Base-by-base conservation (phyloP, 1,284 basidiomycete species). In the Sporisorium sorghi region DNA sequence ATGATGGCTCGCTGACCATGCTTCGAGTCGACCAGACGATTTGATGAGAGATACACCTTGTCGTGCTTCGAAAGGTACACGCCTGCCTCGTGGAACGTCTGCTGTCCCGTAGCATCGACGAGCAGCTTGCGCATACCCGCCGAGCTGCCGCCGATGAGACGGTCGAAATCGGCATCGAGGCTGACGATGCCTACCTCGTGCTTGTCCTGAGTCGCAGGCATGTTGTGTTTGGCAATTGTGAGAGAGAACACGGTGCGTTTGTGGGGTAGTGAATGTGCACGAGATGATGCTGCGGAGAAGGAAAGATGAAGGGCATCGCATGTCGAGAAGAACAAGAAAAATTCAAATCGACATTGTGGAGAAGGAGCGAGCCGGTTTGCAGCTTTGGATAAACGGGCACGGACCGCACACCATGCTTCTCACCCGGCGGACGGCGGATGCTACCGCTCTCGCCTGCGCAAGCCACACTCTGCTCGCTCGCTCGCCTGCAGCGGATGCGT, bases 1-100 rank as follows among this genome's bases (percentile, higher is more conserved):
- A 73, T 54, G 49, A 60, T 28, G 10, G 60, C 59, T 15, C 55
- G 56, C 37, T 73, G 70, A 12, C 60, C 64, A 14, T 53, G 44
- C 28, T 64, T 40, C 14, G 60, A 15, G 46, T 66, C 48, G 0
- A 46, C 21, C 14, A 73, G 55, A 19, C 71, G 65, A 26, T 73
- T 77, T 10, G 71, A 67, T 3, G 75, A 67, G 44, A 76, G 50
- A 12, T 58, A 65, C 46, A 76, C 69, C 57, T 58, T 67, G 70
- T 61, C 43, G 47, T 64, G 58, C 49, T 64, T 64, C 28, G 64
- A 26, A 3, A 76, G 58, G 30, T 64, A 68, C 54, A 76, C 54
- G 5, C 73, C 73, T 11, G 73, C 73, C 35, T 76, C 73, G 51
- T 76, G 73, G 60, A 73, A 76, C 14, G 65, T 61, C 24, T 69